Evolutionary conservation across 1,139 yeast genomes (phyloP).

Genomic region (Arxiozyma slooffiae): DNA sequence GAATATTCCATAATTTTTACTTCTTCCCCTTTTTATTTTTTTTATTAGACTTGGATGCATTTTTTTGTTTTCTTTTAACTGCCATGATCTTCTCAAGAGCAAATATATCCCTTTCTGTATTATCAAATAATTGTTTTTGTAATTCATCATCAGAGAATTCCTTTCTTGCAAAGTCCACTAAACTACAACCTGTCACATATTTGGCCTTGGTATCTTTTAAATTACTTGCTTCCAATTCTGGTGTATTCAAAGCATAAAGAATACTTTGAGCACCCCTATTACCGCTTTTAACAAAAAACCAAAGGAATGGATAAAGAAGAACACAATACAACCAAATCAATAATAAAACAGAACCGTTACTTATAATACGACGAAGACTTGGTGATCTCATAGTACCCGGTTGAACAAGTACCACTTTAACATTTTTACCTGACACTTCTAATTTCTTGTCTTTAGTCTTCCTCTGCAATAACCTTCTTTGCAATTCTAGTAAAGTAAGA

Average conservation of each 20-base stretch:
- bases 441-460: slow-evolving; percentile 28
- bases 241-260: slow-evolving; percentile 60
- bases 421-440: slow-evolving; percentile 61
- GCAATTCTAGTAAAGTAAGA: slow-evolving; percentile 66
- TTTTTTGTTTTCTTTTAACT: slow-evolving; percentile 37
- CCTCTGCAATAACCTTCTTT: slow-evolving; percentile 45
- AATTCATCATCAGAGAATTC: slow-evolving; percentile 56
- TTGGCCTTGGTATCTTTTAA: slow-evolving; percentile 48
- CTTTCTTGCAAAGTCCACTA: slow-evolving; percentile 47
- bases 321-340: slow-evolving; percentile 49
- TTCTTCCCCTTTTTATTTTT: neutral
- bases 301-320: slow-evolving; percentile 69
- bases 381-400: slow-evolving; percentile 91
- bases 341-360: slow-evolving; percentile 70
- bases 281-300: slow-evolving; percentile 67
- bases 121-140: slow-evolving; percentile 52
- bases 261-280: slow-evolving; percentile 72
- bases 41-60: neutral
- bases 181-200: slow-evolving; percentile 61
- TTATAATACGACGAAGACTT: slow-evolving; percentile 65
- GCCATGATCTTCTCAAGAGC: slow-evolving; percentile 64
- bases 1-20: neutral
- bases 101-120: slow-evolving; percentile 48
- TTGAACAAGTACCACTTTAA: slow-evolving; percentile 67
- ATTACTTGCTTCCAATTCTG: slow-evolving; percentile 42